Evolutionary conservation across 2,329 filamentous ascomycete genomes (phyloP), one percentile per base, ranked within the genome.

Genomic region (Fusarium odoratissimum): DNA sequence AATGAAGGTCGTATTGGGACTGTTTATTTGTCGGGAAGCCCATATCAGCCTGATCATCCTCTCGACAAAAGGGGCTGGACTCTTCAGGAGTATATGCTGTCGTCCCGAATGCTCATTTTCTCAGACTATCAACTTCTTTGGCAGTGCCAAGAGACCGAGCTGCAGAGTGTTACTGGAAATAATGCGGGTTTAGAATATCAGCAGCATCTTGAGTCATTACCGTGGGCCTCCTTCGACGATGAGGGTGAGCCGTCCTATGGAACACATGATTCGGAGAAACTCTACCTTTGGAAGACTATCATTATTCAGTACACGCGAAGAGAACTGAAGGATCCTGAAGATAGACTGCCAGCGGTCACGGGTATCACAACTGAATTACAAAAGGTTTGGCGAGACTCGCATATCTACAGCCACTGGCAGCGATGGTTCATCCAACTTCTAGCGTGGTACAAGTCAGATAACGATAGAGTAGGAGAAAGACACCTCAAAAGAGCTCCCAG

Each of bases 1-100:
- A 21, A 6, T 2, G 28, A 33, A 16, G 54, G 30, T 0, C 8
- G 3, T 0, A 2, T 0, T 1, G 54, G 54, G 0, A 21, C 17
- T 1, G 14, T 67, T 0, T 21, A 67, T 16, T 5, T 67, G 0
- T 28, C 63, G 0, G 55, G 21, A 2, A 48, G 1, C 0, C 35
- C 35, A 0, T 67, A 62, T 3, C 12, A 30, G 0, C 63, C 63
- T 0, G 0, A 13, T 0, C 64, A 67, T 6, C 45, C 64, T 0
- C 31, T 67, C 0, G 64, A 67, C 2, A 54, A 19, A 0, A 25
- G 64, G 21, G 64, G 54, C 0, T 67, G 64, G 64, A 67, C 64
- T 0, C 3, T 67, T 2, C 64, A 67, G 6, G 63, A 67, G 4
- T 67, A 61, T 0, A 54, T 67, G 63, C 2, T 67, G 0, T 67